Evolutionary conservation across 495 filamentous ascomycete species (phyloP), one percentile per base, ranked within the genome.

Genomic region (Aspergillus sclerotiicarbonarius): DNA sequence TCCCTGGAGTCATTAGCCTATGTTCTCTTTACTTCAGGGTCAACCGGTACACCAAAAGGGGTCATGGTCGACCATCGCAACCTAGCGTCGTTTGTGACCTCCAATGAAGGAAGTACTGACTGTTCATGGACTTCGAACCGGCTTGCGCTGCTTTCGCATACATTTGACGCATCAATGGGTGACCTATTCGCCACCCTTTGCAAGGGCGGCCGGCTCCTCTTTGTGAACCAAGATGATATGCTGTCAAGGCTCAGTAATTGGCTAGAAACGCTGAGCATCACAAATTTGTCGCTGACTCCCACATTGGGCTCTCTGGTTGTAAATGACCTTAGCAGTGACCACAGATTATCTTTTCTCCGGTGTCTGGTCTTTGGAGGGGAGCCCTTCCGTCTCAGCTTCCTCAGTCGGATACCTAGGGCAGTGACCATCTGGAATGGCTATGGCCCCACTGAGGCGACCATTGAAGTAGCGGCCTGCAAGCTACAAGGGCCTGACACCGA

Each of bases 1-100:
- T 1, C 43, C 3, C 19, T 21, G 20, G n/a, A 18, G 6, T 46
- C 43, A 3, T 21, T 46, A 16, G 53, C 53, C 20, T 55, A 55
- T 30, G 43, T 55, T n/a, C 21, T 55, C 33, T 55, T 55, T 20
- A 55, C 53, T 9, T 55, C 53, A 8, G 53, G 53, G 3, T 55
- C 53, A 8, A 55, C 53, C 12, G 53, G 53, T 0, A 35, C 21
- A 2, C 53, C 53, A 1, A 55, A 55, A 25, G 53, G 53, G 9
- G 53, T 55, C 25, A 55, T 55, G 53, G 53, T 55, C n/a, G 53
- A 55, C 25, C 53, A 55, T n/a, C 39, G 53, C 13, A 55, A 45
- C 20, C 53, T 55, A 41, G 18, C 16, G 6, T 55, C 53, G 4
- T 55, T 55, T 25, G 43, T 45, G 53, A 20, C 15, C 8, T 29